These are phyloP conservation scores for Ogataea chonburiensis DNA, from an alignment of 805 yeast genomes.

Conservation along the genomic window DNA sequence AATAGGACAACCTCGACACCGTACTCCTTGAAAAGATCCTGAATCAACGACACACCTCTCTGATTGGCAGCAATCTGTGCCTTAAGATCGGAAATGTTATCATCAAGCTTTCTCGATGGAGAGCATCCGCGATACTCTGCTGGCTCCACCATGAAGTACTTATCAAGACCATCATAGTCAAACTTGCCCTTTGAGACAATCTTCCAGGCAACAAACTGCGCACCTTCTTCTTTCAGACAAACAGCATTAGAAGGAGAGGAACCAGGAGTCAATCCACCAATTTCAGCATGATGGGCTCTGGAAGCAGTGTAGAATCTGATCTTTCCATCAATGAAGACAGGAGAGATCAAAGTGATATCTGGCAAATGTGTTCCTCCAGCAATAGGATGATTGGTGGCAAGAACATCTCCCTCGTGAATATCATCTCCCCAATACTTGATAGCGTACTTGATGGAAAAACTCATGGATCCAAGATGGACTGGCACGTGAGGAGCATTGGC, in stretches of 20 bases:
- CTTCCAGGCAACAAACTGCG: constrained; percentile 51
- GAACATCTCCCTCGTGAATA: constrained; percentile 42
- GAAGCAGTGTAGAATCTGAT: constrained; percentile 55
- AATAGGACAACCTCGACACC: constrained; percentile 41
- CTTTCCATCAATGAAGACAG: constrained; percentile 46
- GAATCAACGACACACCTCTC: constrained; percentile 47
- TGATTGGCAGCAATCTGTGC: constrained; percentile 54
- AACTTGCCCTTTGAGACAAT: constrained; percentile 48
- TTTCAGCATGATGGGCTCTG: constrained; percentile 62
- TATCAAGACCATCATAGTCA: constrained; percentile 50
- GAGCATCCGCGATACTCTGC: constrained; percentile 47
- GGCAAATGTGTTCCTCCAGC: constrained; percentile 50
- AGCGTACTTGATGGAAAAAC: constrained; percentile 40
- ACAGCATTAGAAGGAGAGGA: constrained; percentile 56
- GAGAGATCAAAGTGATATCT: constrained; percentile 56
- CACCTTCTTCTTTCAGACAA: constrained; percentile 55
- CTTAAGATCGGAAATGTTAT: constrained; percentile 50
- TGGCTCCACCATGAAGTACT: constrained; percentile 48
- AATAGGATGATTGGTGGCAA: constrained; percentile 43
- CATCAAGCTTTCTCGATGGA: constrained; percentile 53
- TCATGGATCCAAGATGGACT: constrained; percentile 49
- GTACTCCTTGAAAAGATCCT: constrained; percentile 44
- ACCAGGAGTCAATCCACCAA: constrained; percentile 61
- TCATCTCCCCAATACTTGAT: constrained; percentile 38
- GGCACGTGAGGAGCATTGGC: constrained; percentile 40